Evolutionary conservation across 345 rosid genomes (phyloP), one percentile per base, ranked within the genome.

Genomic region (Carallia brachiata): DNA sequence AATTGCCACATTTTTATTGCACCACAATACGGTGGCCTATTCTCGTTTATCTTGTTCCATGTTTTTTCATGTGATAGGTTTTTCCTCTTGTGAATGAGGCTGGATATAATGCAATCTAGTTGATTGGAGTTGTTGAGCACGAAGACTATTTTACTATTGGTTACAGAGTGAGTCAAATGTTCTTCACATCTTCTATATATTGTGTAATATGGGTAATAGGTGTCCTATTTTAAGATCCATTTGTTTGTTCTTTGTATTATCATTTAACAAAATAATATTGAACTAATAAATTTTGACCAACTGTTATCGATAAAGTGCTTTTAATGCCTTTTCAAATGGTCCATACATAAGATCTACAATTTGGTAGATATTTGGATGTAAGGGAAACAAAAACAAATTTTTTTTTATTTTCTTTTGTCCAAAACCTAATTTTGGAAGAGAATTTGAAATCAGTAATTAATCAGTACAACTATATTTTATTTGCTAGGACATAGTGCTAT

Each of bases 141-240:
- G 91, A 90, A 82, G 98, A 91, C 78, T 94, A 94, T 75, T 90
- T 84, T 75, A 90, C 93, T 65, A 89, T 84, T 77, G 98, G 98
- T 55, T 94, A 94, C 71, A 87, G 90, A 83, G 98, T 94, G 77
- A 83, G 97, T 76, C 59, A 52, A 19, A 31, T 61, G 58, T 55
- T 73, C 19, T 52, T 69, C 50, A 52, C 40, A 10, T 32, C 19
- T 61, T 77, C n/a, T 28, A n/a, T 36, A 17, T 56, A 61, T 31
- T 36, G 23, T 23, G 63, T 68, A 44, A 36, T 54, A 48, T 56
- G 63, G 13, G 31, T 12, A 47, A 52, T 47, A 36, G 30, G 63
- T 28, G 44, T 39, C 34, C 57, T 36, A 57, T 37, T 53, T 55
- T 19, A 13, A 19, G 32, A 6, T 27, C 12, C 31, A 56, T 30